Percentiles rank a stretch among this genome's conserved stretches.
These are phyloP conservation scores for Blastomyces percursus DNA, from an alignment of 2,329 filamentous ascomycete species.

Conservation along the genomic window DNA sequence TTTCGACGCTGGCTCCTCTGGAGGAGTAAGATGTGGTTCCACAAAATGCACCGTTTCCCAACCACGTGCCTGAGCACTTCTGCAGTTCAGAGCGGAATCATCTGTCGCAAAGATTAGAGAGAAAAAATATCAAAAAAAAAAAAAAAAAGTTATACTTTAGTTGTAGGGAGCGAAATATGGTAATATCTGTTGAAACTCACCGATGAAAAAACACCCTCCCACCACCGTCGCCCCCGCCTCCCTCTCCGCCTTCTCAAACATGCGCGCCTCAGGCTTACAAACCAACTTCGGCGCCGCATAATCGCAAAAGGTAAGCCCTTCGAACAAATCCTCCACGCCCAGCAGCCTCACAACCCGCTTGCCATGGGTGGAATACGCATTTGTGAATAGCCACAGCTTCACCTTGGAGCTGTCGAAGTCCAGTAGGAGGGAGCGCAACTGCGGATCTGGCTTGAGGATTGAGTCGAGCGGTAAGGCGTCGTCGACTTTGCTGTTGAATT, in stretches of 20 bases:
- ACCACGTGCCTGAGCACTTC: conserved; percentile 62
- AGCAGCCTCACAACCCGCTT: conserved; percentile 70
- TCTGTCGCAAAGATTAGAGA: conserved; percentile 41
- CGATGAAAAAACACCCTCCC: conserved; percentile 70
- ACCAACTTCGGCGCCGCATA: conserved; percentile 62
- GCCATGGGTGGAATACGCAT: conserved; percentile 85
- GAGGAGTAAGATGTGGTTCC: conserved; percentile 58
- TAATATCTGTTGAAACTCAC: conserved; percentile 42
- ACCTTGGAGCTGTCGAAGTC: conserved; percentile 78
- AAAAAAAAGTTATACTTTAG: conserved; percentile 7
- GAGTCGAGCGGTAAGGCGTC: conserved; percentile 82
- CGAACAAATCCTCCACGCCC: conserved; percentile 76
- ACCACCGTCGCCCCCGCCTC: conserved; percentile 59
- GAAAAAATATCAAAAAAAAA: too few relatives aligned
- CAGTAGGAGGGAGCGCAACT: conserved; percentile 63
- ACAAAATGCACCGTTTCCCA: conserved; percentile 83
- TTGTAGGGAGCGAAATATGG: too few relatives aligned
- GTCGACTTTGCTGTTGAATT: conserved; percentile 90
- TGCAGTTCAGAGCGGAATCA: conserved; percentile 76
- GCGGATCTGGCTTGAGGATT: conserved; percentile 67
- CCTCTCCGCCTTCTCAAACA: conserved; percentile 81
- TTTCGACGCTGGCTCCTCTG: conserved; percentile 55
- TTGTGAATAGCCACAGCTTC: conserved; percentile 88
- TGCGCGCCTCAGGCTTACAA: conserved; percentile 74
- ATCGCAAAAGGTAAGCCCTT: conserved; percentile 91